A percentile compares a stretch with the other conserved stretches of the same genome.
Evolutionary conservation across 2,329 filamentous ascomycete genomes (phyloP).

Genomic region (Aspergillus proliferans): DNA sequence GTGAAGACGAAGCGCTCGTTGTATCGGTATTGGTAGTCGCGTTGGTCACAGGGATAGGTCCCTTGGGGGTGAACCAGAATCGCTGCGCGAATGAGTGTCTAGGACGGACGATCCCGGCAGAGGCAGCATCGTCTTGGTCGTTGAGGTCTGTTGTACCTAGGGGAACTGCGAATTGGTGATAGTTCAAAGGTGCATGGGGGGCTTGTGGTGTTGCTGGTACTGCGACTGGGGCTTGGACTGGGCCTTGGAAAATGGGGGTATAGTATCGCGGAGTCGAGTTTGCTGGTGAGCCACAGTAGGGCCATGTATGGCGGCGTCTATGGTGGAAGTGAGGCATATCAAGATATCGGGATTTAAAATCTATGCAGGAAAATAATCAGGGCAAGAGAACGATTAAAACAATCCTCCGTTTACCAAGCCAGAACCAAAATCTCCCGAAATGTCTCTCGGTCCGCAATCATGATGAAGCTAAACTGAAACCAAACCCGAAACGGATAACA

Average conservation of each 20-base stretch:
- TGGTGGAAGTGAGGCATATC: slow-evolving; percentile 26
- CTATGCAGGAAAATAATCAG: neutral
- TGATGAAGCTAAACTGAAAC: neutral
- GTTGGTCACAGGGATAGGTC: neutral
- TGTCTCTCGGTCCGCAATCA: slow-evolving; percentile 3
- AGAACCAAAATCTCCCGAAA: slow-evolving; percentile 4
- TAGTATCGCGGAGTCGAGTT: slow-evolving; percentile 11
- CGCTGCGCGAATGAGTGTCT: slow-evolving; percentile 14
- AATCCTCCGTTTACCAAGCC: slow-evolving; percentile 1
- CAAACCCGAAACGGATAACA: neutral
- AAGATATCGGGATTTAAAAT: neutral
- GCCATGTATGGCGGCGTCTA: slow-evolving; percentile 32
- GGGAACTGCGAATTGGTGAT: slow-evolving; percentile 9
- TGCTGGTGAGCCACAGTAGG: slow-evolving; percentile 23
- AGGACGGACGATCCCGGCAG: slow-evolving; percentile 27
- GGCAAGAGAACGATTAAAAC: neutral
- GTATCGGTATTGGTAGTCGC: neutral
- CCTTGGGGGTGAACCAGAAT: slow-evolving; percentile 17
- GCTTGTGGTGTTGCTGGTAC: slow-evolving; percentile 5
- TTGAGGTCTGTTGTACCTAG: slow-evolving; percentile 17
- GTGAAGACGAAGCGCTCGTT: slow-evolving; percentile 12
- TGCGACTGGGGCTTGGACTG: slow-evolving; percentile 11
- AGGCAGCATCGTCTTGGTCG: slow-evolving; percentile 23
- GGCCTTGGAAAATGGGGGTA: neutral
- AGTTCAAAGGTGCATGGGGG: neutral